A percentile compares a stretch with the other conserved stretches of the same genome.
Conservation (phyloP, 2,329 filamentous ascomycete genomes). For the Beauveria medogensis region DNA sequence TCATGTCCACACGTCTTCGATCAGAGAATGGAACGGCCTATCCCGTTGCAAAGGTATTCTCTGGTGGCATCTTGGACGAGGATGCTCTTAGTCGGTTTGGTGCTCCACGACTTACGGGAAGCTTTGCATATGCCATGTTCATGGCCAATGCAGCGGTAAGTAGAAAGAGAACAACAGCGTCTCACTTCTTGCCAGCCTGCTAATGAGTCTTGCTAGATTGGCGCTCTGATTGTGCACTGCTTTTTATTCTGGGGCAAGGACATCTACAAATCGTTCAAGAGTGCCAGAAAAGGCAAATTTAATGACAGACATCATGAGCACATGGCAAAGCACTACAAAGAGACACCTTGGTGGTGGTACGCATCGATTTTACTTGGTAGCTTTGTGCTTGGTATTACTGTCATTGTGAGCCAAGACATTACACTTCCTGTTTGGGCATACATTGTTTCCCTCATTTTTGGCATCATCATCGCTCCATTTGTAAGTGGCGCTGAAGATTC, state of each 20-base stretch:
- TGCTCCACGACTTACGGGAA: constrained; percentile 38
- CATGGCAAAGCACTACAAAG: constrained; percentile 46
- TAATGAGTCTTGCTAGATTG: constrained; percentile 32
- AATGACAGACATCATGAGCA: constrained; percentile 44
- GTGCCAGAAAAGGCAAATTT: constrained; percentile 32
- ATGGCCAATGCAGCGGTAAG: constrained; percentile 48
- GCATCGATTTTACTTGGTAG: constrained; percentile 30
- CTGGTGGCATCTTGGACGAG: constrained; percentile 32
- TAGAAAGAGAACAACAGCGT: too few species aligned
- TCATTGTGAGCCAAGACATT: constrained; percentile 37
- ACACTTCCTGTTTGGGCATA: constrained; percentile 41
- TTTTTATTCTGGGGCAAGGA: constrained; percentile 49
- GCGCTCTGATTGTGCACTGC: constrained; percentile 44
- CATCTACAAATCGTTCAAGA: constrained; percentile 38
- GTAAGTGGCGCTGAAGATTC: constrained; percentile 19
- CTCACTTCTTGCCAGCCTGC: constrained; percentile 2
- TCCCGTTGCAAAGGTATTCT: constrained; percentile 32
- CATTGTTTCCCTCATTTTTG: constrained; percentile 35
- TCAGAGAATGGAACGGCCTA: constrained; percentile 32
- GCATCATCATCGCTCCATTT: constrained; percentile 41
- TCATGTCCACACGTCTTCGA: constrained; percentile 45
- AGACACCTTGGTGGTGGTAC: constrained; percentile 43
- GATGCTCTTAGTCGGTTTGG: constrained; percentile 34
- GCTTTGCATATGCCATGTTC: constrained; percentile 45
- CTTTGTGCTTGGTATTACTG: constrained; percentile 38